Base-by-base conservation (phyloP, 140 eudicot genomes). In the Stevia rebaudiana region DNA sequence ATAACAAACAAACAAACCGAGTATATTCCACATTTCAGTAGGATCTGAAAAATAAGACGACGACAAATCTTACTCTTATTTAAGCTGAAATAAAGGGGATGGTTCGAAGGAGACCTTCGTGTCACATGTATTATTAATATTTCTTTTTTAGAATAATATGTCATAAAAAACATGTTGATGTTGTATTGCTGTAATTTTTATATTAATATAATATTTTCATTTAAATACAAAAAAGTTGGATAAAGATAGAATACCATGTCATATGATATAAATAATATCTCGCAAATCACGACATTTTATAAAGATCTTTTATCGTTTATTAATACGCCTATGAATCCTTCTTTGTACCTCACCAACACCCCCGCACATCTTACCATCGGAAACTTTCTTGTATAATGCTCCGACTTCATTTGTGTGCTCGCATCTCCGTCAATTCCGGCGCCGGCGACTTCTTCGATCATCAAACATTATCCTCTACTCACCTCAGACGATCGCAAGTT, bases 401-500 rank as follows among this genome's bases (percentile, higher is more conserved):
- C 74, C 74, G 69, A 42, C 78, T 77, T 48, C 78, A 65, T 31
- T 37, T 65, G n/a, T 39, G 12, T 66, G 57, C 43, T 21, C 74
- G 65, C 47, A 57, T 71, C 22, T 41, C 65, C 65, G 9, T 59
- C 13, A 25, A 37, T 70, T 68, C 67, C 74, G 73, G 74, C 71
- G 65, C 70, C 65, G 81, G 78, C 24, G 78, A 59, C 50, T 35
- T 33, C 37, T 5, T 8, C 37, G 75, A 75, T 61, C 79, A 75
- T 25, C 65, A 61, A 65, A 43, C 61, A 44, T 73, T 56, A 47
- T 55, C 21, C 60, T 22, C 54, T 9, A 44, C 22, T 22, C 78
- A 53, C 17, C 52, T 63, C 40, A 16, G 60, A 31, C 59, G 68
- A 46, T 25, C 68, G 17, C 28, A 54, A 6, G 21, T 54, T 59